Evolutionary conservation across 2,329 filamentous ascomycete genomes (phyloP).

Genomic region (Apiospora kogelbergensis): DNA sequence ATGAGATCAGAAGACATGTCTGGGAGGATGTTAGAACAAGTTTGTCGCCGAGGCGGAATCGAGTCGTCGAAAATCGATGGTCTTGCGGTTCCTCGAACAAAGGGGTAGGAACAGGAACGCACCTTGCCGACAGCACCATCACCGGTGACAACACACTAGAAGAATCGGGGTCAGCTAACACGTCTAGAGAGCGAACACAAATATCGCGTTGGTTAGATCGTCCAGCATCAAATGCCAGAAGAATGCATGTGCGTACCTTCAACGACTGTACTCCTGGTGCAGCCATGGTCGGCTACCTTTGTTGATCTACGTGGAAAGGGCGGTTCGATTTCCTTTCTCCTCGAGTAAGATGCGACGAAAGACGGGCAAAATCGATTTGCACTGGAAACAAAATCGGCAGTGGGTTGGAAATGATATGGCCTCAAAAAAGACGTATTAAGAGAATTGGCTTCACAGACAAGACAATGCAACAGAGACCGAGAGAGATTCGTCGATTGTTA

Average conservation of each 20-base stretch:
- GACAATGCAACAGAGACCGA: conserved; percentile 4
- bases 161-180: conserved; percentile 8
- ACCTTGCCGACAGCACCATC: conserved; percentile 99
- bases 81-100: conserved; percentile 17
- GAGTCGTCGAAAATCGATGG: conserved; percentile 13
- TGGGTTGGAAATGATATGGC: not conserved
- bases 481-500: conserved; percentile 8
- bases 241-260: conserved; percentile 6
- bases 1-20: conserved; percentile 99
- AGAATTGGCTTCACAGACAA: conserved; percentile 4
- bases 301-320: conserved; percentile 1
- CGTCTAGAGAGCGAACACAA: not conserved
- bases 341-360: conserved; percentile 1
- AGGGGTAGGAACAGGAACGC: conserved; percentile 33
- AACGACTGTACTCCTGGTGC: conserved; percentile 12
- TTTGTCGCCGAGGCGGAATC: not conserved
- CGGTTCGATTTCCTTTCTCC: conserved; percentile 7
- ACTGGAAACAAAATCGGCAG: not conserved
- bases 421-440: not conserved
- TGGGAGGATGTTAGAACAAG: conserved; percentile 40
- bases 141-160: conserved; percentile 94
- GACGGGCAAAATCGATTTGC: conserved; percentile 10
- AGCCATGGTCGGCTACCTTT: conserved; percentile 10
- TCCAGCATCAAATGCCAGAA: not conserved
- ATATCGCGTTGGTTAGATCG: not conserved